These are phyloP conservation scores for Suillus bovinus DNA, from an alignment of 768 basidiomycete species.

Conservation along the genomic window DNA sequence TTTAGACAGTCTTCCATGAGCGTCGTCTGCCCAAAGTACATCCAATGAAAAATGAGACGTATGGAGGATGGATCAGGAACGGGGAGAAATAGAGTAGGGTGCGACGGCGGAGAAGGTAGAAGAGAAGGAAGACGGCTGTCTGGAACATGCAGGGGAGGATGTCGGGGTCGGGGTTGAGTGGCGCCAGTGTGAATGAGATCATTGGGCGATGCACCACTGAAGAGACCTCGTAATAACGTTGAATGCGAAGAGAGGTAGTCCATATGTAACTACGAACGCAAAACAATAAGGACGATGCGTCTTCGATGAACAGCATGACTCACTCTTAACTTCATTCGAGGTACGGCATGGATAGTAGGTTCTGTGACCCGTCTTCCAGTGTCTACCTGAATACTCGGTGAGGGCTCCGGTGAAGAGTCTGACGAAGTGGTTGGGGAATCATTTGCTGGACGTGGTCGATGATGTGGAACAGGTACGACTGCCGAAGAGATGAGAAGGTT, in stretches of 20 bases:
- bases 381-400: conserved; percentile 37
- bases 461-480: conserved; percentile 55
- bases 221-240: conserved; percentile 64
- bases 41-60: conserved; percentile 73
- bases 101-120: conserved; percentile 59
- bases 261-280: conserved; percentile 60
- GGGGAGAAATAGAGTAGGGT: conserved; percentile 72
- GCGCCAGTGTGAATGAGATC: conserved; percentile 49
- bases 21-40: conserved; percentile 74
- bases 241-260: conserved; percentile 87
- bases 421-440: conserved; percentile 9
- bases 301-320: conserved; percentile 18
- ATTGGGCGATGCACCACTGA: conserved; percentile 64
- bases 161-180: conserved; percentile 16
- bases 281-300: conserved; percentile 12
- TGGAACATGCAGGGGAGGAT: conserved; percentile 39
- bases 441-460: not conserved
- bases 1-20: conserved; percentile 70
- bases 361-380: conserved; percentile 52
- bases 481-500: conserved; percentile 3
- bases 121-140: conserved; percentile 62
- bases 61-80: conserved; percentile 75
- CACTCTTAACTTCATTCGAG: conserved; percentile 66
- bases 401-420: conserved; percentile 12
- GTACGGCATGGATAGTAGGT: conserved; percentile 49